Conservation (phyloP, 495 filamentous ascomycete species). For the Alectoria sarmentosa region DNA sequence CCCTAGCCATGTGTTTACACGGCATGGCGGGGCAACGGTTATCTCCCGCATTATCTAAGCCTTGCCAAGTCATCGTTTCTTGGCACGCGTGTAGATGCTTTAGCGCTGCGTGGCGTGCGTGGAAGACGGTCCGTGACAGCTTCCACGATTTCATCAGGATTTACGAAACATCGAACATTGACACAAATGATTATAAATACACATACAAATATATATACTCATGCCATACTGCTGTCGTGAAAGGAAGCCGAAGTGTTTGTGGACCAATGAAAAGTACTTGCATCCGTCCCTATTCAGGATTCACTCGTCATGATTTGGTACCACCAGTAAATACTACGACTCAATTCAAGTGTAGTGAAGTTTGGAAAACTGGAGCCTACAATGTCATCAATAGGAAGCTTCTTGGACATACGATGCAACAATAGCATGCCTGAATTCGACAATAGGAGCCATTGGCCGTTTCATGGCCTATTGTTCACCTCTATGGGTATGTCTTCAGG, state of each 20-base stretch:
- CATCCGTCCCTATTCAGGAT: background rate
- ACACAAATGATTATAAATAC: background rate
- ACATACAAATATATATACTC: no score
- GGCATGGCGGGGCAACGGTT: slow-evolving; percentile 16
- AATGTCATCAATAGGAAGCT: background rate
- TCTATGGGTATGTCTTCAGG: background rate
- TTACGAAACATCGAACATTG: no score
- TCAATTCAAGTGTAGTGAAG: background rate
- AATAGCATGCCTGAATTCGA: background rate
- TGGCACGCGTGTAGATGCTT: slow-evolving; percentile 11
- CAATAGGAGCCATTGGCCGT: background rate
- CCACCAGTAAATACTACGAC: no score
- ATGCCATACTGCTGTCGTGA: no score
- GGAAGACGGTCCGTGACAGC: no score
- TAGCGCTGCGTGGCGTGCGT: background rate
- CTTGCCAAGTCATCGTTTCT: slow-evolving; percentile 6
- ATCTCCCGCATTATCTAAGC: no score
- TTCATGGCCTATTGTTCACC: background rate
- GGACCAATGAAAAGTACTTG: background rate
- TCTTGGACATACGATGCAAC: background rate
- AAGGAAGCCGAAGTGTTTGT: no score
- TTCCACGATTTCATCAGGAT: no score
- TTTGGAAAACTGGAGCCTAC: background rate
- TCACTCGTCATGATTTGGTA: background rate
- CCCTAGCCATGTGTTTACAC: slow-evolving; percentile 4